Evolutionary conservation across 2,329 filamentous ascomycete genomes (phyloP).

Genomic region (Xylaria sp.): DNA sequence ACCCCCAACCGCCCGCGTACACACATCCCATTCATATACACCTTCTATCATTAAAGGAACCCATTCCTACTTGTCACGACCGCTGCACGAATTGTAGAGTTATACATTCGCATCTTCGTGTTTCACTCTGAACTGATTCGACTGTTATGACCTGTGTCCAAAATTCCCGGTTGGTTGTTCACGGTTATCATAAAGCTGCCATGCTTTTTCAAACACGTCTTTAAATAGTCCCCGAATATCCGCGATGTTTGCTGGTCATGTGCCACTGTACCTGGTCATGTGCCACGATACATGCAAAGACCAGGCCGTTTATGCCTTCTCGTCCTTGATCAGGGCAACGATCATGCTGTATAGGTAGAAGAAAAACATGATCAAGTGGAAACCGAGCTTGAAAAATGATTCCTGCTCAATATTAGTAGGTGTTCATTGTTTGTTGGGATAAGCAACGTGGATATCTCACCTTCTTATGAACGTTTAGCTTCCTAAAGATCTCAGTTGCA

Average conservation of each 20-base stretch:
- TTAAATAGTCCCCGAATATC: constrained; percentile 2
- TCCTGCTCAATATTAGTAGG: constrained; percentile 67
- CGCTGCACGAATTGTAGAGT: constrained; percentile 4
- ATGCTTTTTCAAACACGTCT: constrained; percentile 7
- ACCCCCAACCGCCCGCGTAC: constrained; percentile 14
- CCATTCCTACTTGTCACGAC: constrained; percentile 7
- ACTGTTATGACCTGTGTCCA: constrained; percentile 22
- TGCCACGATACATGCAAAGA: constrained; percentile 14
- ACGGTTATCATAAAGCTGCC: constrained; percentile 7
- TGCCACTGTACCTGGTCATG: constrained; percentile 8
- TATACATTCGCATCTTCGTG: constrained; percentile 17
- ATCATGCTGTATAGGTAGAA: constrained; percentile 99
- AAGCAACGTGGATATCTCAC: constrained; percentile 56
- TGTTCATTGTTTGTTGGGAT: not conserved
- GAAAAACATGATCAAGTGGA: constrained; percentile 99
- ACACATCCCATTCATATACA: constrained; percentile 32
- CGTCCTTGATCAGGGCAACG: constrained; percentile 94
- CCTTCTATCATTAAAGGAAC: constrained; percentile 28
- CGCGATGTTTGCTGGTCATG: constrained; percentile 7
- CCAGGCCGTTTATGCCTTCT: constrained; percentile 73
- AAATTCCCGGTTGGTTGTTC: constrained; percentile 14
- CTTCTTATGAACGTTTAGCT: constrained; percentile 99
- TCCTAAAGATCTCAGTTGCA: constrained; percentile 98
- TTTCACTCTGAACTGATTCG: constrained; percentile 3
- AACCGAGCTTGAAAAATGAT: constrained; percentile 98